Conservation (phyloP, 495 filamentous ascomycete species). For the Sordaria brevicollis region DNA sequence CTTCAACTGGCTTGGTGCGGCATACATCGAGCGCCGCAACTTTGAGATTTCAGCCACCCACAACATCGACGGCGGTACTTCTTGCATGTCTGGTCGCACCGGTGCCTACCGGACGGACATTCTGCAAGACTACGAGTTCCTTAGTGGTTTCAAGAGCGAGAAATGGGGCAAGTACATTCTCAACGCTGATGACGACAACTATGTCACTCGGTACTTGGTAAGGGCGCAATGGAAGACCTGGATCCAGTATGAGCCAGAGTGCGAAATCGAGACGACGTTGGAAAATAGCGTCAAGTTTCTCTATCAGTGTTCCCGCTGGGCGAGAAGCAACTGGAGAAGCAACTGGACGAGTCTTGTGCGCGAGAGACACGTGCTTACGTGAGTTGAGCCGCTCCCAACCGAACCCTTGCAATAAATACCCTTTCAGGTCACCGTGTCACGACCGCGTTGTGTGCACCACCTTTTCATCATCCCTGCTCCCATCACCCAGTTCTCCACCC, state of each 20-base stretch:
- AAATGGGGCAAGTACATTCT: constrained; percentile 62
- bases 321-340: constrained; percentile 71
- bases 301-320: constrained; percentile 73
- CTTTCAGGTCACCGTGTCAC: neutral
- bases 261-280: constrained; percentile 64
- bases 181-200: constrained; percentile 80
- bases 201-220: constrained; percentile 71
- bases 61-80: constrained; percentile 74
- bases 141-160: constrained; percentile 61
- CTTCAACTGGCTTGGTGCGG: constrained; percentile 70
- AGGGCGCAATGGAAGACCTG: constrained; percentile 66
- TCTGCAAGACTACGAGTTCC: constrained; percentile 66
- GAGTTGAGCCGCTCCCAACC: constrained; percentile 26
- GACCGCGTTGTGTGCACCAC: neutral
- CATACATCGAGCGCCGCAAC: constrained; percentile 75
- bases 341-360: constrained; percentile 67
- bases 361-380: constrained; percentile 60
- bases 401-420: neutral
- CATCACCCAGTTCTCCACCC: neutral
- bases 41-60: constrained; percentile 85
- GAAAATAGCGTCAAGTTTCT: constrained; percentile 66
- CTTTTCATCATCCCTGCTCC: neutral
- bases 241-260: constrained; percentile 65
- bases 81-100: constrained; percentile 79
- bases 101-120: constrained; percentile 76